Percentiles rank a stretch among this genome's conserved stretches.
phyloP scores from a whole-genome alignment of 257 asterid species.

The Fraxinus excelsior region DNA sequence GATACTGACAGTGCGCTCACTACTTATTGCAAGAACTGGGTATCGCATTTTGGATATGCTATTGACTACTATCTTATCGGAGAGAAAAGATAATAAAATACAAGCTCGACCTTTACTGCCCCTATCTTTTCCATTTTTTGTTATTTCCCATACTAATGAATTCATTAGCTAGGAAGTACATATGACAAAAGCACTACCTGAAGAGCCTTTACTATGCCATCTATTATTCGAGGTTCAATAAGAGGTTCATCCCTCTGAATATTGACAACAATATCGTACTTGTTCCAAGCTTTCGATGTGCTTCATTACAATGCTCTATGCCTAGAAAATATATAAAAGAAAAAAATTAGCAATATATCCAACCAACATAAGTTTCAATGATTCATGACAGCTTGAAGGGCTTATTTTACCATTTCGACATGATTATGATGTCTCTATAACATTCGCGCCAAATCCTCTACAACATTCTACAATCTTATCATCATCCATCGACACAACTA shows the following conservation, averaged over 20 bases:
- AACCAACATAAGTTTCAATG: neutral
- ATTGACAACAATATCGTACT: constrained; percentile 80
- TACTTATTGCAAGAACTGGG: neutral
- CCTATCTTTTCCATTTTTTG: neutral
- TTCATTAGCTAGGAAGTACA: neutral
- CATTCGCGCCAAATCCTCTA: constrained; percentile 85
- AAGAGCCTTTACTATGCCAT: constrained; percentile 77
- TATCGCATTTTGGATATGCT: neutral
- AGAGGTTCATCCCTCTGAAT: constrained; percentile 99
- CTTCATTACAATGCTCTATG: constrained; percentile 85
- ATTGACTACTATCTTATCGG: neutral
- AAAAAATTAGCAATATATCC: neutral
- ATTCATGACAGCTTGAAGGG: neutral
- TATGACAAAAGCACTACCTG: constrained; percentile 48
- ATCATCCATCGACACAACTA: constrained; percentile 13
- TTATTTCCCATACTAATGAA: neutral
- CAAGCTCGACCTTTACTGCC: neutral
- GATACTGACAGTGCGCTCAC: neutral
- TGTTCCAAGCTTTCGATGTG: constrained; percentile 65
- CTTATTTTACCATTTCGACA: constrained; percentile 66
- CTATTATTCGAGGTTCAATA: constrained; percentile 85
- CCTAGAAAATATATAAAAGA: constrained; percentile 40
- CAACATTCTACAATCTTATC: constrained; percentile 81
- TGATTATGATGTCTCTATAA: constrained; percentile 80
- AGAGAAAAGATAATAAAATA: neutral